Conservation (phyloP, 345 rosid genomes). For the Anacardium occidentale region DNA sequence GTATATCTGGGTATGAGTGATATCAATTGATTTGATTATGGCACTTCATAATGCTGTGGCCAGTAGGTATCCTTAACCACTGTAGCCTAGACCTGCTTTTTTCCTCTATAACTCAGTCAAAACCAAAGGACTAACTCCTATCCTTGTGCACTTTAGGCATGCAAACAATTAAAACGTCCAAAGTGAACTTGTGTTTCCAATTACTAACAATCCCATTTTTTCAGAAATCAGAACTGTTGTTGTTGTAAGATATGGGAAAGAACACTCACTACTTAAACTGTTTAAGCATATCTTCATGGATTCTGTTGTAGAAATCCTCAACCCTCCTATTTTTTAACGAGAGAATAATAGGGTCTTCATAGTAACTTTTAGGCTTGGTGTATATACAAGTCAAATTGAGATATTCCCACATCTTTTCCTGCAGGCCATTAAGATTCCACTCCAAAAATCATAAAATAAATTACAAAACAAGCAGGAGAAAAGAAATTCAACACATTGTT, state of each 20-base stretch:
- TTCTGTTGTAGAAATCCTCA: slow-evolving; percentile 82
- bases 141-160: background rate
- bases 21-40: background rate
- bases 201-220: background rate
- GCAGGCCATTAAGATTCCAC: slow-evolving; percentile 95
- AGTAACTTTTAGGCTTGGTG: slow-evolving; percentile 95
- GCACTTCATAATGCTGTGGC: background rate
- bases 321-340: slow-evolving; percentile 85
- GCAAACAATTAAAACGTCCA: background rate
- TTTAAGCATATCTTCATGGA: slow-evolving; percentile 91
- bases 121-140: background rate
- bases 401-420: slow-evolving; percentile 93
- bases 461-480: background rate
- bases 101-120: background rate
- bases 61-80: background rate
- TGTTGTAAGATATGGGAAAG: background rate
- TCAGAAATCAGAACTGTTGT: background rate
- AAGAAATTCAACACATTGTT: slow-evolving; percentile 1
- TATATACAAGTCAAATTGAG: slow-evolving; percentile 80
- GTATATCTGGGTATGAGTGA: background rate
- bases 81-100: background rate
- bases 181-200: background rate
- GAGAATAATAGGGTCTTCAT: slow-evolving; percentile 90
- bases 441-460: slow-evolving; percentile 40
- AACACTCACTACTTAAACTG: slow-evolving; percentile 92